These are phyloP conservation scores for Xylaria hypoxylon DNA, from an alignment of 2,329 filamentous ascomycete species.

Conservation along the genomic window DNA sequence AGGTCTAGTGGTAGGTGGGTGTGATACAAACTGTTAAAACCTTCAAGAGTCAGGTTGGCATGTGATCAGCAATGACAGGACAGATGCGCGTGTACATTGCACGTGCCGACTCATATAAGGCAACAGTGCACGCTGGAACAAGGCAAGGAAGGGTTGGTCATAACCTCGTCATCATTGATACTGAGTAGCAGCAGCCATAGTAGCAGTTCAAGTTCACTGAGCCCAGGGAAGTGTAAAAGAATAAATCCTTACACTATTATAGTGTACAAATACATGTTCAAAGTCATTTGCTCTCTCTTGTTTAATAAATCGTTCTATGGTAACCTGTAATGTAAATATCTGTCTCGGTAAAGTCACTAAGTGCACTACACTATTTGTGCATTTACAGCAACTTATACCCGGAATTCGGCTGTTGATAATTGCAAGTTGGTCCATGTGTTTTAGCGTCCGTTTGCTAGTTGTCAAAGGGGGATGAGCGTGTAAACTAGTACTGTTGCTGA, in stretches of 20 bases:
- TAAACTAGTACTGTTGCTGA: constrained; percentile 16
- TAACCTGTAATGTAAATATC: too few relatives aligned
- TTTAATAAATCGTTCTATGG: background rate
- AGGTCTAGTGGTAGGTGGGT: background rate
- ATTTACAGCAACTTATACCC: background rate
- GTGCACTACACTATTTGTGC: too few relatives aligned
- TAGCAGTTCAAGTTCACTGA: background rate
- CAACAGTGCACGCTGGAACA: background rate
- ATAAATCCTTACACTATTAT: background rate
- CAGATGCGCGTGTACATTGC: background rate
- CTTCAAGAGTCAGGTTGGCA: background rate
- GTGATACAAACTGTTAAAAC: background rate
- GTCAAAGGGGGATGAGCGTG: constrained; percentile 21
- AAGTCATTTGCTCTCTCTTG: background rate
- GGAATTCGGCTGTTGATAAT: constrained; percentile 21
- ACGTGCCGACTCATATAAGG: background rate
- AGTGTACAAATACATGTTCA: background rate
- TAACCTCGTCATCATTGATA: constrained; percentile 1
- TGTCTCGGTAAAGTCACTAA: too few relatives aligned
- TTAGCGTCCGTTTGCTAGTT: constrained; percentile 22
- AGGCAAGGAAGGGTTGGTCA: constrained; percentile 7
- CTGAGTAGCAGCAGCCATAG: background rate
- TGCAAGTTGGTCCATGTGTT: constrained; percentile 1
- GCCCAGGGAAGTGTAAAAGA: background rate
- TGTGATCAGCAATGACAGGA: constrained; percentile 9